Percentiles rank a stretch among this genome's conserved stretches.
These are phyloP conservation scores for Fusarium abutilonis DNA, from an alignment of 2,329 filamentous ascomycete species.

Conservation along the genomic window DNA sequence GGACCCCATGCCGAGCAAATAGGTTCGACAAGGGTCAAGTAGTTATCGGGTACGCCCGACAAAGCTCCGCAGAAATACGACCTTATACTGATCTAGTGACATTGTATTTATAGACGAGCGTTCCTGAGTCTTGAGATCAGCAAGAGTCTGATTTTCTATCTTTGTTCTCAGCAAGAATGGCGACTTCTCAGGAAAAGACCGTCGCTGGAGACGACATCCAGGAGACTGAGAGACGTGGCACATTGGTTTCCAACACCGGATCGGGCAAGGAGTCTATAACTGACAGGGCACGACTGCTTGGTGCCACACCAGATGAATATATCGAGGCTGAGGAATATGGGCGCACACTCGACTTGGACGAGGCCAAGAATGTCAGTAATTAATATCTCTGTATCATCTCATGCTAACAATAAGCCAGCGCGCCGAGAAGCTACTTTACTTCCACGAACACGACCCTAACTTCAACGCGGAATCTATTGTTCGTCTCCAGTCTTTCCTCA, in stretches of 20 bases:
- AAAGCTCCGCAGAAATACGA: neutral
- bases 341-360: conserved; percentile 11
- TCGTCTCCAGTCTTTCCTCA: conserved; percentile 25
- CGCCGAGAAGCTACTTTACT: conserved; percentile 30
- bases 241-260: neutral
- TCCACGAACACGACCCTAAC: conserved; percentile 38
- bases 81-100: neutral
- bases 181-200: conserved; percentile 4
- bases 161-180: conserved; percentile 7
- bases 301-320: conserved; percentile 26
- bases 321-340: conserved; percentile 33
- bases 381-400: rapidly evolving
- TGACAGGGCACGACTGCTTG: conserved; percentile 11
- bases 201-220: neutral
- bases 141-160: no score
- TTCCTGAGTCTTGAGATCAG: no score
- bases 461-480: conserved; percentile 33
- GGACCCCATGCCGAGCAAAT: conserved; percentile 5
- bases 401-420: conserved; percentile 8
- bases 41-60: neutral
- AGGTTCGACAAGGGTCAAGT: neutral
- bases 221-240: neutral
- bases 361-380: conserved; percentile 7
- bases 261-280: conserved; percentile 11
- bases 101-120: conserved; percentile 8